Evolutionary conservation across 2,329 filamentous ascomycete genomes (phyloP).

Genomic region (Fusarium tupiense): DNA sequence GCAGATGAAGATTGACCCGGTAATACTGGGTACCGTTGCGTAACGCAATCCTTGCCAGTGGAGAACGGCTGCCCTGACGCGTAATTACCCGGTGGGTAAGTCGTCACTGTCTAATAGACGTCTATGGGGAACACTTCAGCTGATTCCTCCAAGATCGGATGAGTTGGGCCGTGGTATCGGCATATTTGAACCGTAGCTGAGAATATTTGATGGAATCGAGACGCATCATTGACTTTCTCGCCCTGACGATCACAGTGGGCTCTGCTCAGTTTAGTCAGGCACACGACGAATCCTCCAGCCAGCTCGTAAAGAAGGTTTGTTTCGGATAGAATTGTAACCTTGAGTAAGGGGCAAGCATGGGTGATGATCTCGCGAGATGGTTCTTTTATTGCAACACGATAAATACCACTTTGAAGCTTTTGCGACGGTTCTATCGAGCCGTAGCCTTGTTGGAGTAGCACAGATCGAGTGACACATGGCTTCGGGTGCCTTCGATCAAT

Average conservation of each 20-base stretch:
- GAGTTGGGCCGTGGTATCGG: neutral
- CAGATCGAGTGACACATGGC: neutral
- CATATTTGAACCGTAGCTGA: neutral
- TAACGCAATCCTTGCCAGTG: conserved; percentile 15
- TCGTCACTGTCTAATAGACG: neutral
- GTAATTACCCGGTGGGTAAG: conserved; percentile 3
- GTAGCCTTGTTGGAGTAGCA: neutral
- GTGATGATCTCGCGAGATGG: neutral
- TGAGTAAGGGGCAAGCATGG: neutral
- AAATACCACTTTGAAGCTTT: neutral
- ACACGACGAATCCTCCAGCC: neutral
- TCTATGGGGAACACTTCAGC: conserved; percentile 3
- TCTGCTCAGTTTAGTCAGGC: conserved; percentile 2
- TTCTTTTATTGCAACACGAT: neutral
- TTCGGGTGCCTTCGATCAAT: neutral
- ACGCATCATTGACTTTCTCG: conserved; percentile 9
- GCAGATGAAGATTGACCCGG: conserved; percentile 20
- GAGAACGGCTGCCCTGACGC: conserved; percentile 14
- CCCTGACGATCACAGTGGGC: conserved; percentile 4
- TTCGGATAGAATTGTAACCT: neutral
- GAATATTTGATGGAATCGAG: neutral
- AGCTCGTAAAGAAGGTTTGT: conserved; percentile 16
- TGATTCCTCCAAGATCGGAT: neutral
- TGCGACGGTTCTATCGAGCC: neutral
- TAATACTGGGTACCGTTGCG: conserved; percentile 21